A percentile compares a stretch with the other conserved stretches of the same genome.
Conservation (phyloP, 768 basidiomycete genomes). For the Cyclocybe aegerita region DNA sequence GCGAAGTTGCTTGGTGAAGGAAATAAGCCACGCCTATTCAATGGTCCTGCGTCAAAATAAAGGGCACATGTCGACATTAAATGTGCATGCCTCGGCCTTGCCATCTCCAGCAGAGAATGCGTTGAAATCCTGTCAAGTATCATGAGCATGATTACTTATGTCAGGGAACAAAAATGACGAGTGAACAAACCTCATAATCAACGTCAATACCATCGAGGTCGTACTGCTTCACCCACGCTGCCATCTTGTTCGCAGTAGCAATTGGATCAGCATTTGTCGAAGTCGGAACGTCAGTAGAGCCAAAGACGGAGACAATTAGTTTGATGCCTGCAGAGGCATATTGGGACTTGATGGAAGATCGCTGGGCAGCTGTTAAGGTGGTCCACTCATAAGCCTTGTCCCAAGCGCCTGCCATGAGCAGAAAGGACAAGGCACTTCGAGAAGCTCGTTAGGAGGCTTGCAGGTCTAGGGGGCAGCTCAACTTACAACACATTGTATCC, state of each 20-base stretch:
- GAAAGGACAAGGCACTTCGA: slow-evolving; percentile 49
- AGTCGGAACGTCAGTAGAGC: slow-evolving; percentile 58
- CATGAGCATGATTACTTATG: not conserved
- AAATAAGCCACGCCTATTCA: slow-evolving; percentile 47
- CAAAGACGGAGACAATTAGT: slow-evolving; percentile 62
- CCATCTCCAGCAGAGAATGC: slow-evolving; percentile 54
- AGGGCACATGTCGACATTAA: not conserved
- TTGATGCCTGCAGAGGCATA: slow-evolving; percentile 62
- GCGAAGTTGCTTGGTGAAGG: slow-evolving; percentile 53
- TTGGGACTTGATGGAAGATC: slow-evolving; percentile 46
- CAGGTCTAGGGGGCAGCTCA: not conserved
- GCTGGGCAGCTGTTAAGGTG: slow-evolving; percentile 39
- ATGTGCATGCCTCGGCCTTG: slow-evolving; percentile 43
- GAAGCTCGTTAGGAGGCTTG: not conserved
- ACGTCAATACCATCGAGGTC: slow-evolving; percentile 71
- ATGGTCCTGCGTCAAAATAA: not conserved
- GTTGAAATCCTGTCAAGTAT: slow-evolving; percentile 49
- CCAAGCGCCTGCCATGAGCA: slow-evolving; percentile 52
- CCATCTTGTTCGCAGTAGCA: slow-evolving; percentile 60
- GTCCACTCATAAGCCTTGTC: slow-evolving; percentile 65
- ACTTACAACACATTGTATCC: slow-evolving; percentile 62
- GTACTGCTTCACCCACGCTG: slow-evolving; percentile 62
- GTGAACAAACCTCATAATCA: slow-evolving; percentile 55
- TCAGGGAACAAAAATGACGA: not conserved
- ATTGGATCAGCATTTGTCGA: slow-evolving; percentile 58